Evolutionary conservation across 768 basidiomycete species (phyloP).

Genomic region (Rhizopogon salebrosus): DNA sequence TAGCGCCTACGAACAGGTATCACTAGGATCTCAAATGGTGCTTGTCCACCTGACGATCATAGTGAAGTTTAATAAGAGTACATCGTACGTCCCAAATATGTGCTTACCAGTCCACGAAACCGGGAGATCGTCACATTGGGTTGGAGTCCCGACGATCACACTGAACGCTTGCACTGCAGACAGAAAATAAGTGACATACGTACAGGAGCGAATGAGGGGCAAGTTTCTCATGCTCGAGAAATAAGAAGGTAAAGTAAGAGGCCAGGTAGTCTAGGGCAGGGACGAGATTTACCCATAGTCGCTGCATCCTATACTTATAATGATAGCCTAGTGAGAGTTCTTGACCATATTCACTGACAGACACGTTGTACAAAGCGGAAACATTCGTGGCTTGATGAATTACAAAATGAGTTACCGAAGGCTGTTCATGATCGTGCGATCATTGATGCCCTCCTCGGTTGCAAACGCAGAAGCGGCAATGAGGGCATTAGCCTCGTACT

Average conservation of each 20-base stretch:
- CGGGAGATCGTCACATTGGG: slow-evolving; percentile 55
- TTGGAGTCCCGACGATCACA: slow-evolving; percentile 46
- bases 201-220: slow-evolving; percentile 15
- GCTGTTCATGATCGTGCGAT: no score
- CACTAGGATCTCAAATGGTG: slow-evolving; percentile 46
- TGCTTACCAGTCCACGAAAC: slow-evolving; percentile 59
- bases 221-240: slow-evolving; percentile 19
- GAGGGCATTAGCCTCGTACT: not conserved
- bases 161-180: slow-evolving; percentile 29
- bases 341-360: not conserved
- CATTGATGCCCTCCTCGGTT: no score
- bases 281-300: not conserved
- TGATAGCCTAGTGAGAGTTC: not conserved
- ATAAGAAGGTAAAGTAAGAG: slow-evolving; percentile 4
- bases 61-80: not conserved
- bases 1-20: slow-evolving; percentile 38
- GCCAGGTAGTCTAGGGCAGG: not conserved
- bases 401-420: no score
- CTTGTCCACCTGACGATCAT: slow-evolving; percentile 42
- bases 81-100: no score
- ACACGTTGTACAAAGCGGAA: no score
- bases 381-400: no score
- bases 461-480: no score
- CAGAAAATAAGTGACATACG: slow-evolving; percentile 16
- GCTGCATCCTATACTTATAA: not conserved